Evolutionary conservation across 305 asterid genomes (phyloP), one percentile per base, ranked within the genome.

Genomic region (Fraxinus dipetala): DNA sequence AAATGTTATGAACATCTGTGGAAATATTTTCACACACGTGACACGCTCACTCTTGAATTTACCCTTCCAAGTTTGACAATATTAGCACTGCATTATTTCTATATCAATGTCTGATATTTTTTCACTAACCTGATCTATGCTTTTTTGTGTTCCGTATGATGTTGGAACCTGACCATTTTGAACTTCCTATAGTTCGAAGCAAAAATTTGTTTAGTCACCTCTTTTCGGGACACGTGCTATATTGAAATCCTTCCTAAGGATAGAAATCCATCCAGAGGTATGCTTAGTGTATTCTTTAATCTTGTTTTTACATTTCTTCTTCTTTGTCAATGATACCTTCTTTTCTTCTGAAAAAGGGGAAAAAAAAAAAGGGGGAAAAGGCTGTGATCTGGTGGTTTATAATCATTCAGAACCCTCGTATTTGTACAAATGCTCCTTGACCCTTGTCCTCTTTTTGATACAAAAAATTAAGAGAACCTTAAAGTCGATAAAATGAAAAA

Each of bases 191-290:
- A 95, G 99, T 95, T 92, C 82, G 95, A 85, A 79, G 93, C 91
- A 30, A 95, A 95, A 85, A 94, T 95, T 78, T 94, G 98, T 81
- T 81, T 95, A 80, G 92, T 95, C 65, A 95, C 98, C 72, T 95
- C 99, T 31, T 95, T 95, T 32, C 92, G 98, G 13, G 99, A 95
- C 72, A 88, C 91, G 4, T 72, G 93, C 84, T 95, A 91, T 88
- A 92, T 95, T 63, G 99, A 95, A 83, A 95, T 95, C 86, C 92
- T 95, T 80, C 98, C 99, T 2, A 94, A 94, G 83, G 90, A 89
- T 76, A 70, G 40, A 79, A 82, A 38, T 81, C 97, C 95, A 54
- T 30, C 85, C 34, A 88, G 87, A 91, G 98, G 99, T 92, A 89
- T 8, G 79, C 14, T 18, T 13, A 61, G 14, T 43, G 30, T 75